Conservation (phyloP, 2,329 filamentous ascomycete genomes). For the Cladosporium velox region DNA sequence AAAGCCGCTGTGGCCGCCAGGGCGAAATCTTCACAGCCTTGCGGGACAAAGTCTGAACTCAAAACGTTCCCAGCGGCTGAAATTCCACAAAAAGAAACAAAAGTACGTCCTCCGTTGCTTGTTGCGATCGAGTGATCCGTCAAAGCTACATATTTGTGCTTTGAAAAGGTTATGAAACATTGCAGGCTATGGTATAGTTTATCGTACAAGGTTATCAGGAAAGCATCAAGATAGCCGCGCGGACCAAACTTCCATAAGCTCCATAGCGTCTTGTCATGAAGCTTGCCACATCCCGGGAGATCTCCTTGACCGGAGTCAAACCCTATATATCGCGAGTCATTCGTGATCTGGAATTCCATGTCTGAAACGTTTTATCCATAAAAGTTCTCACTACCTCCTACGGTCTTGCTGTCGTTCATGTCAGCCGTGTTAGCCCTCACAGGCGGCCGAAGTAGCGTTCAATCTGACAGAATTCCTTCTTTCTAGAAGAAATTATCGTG, state of each 20-base stretch:
- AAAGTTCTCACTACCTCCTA: background rate
- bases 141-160: background rate
- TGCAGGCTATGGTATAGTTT: background rate
- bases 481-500: background rate
- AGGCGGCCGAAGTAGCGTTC: background rate
- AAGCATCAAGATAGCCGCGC: background rate
- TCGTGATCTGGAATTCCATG: background rate
- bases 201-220: background rate
- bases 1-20: background rate
- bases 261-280: background rate
- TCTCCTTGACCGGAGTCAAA: background rate
- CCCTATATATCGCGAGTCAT: background rate
- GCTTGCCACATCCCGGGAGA: background rate
- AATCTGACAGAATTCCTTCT: background rate
- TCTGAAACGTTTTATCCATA: background rate
- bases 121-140: background rate
- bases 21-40: background rate
- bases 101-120: background rate
- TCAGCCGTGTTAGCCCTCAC: background rate
- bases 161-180: background rate
- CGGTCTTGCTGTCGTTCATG: background rate
- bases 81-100: background rate
- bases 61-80: background rate
- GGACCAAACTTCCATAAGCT: background rate
- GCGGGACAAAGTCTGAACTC: background rate